Base-by-base conservation (phyloP, 352 stramenopile species). In the Pythium utonaiense region DNA sequence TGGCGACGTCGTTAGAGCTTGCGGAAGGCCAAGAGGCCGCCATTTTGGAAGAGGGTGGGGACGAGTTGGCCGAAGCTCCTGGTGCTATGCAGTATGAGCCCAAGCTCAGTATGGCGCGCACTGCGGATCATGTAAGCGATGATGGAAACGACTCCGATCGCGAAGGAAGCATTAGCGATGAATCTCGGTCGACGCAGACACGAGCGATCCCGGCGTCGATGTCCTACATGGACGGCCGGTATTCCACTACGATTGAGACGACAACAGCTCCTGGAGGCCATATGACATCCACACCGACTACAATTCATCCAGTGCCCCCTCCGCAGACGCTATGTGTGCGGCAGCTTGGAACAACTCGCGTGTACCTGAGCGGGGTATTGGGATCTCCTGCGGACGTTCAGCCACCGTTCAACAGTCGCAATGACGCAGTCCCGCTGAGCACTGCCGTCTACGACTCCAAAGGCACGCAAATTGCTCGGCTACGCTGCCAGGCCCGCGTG, bases 1-100 rank as follows among this genome's bases (percentile, higher is more conserved):
- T 90, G 41, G 62, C 75, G 0, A 65, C 64, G 6, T 86, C 78
- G 0, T 53, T 90, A 4, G 69, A 85, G 36, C 42, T 17, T 13
- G 25, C 30, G 17, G 31, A 60, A 1, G 24, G 21, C 8, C 19
- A 19, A 24, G 27, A 42, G n/a, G 50, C 38, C 9, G 21, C 30
- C 5, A 36, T 34, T n/a, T 47, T 55, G 1, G 22, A 40, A 0
- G 52, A 70, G 22, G 56, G 62, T 17, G 25, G 58, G 31, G 52
- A 38, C 1, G 62, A 69, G 3, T 10, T 31, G 1, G 44, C 19
- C 17, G 27, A 17, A 24, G 34, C 34, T 13, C 22, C 42, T 19
- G 19, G 58, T 36, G 17, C 1, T 2, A 2, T 1, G 19, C 16
- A 33, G 14, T 19, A 8, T 6, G 47, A 52, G 3, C 44, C 30